phyloP scores from a whole-genome alignment of 192 early-diverging fungal species.

The Backusella liffmaniae region DNA sequence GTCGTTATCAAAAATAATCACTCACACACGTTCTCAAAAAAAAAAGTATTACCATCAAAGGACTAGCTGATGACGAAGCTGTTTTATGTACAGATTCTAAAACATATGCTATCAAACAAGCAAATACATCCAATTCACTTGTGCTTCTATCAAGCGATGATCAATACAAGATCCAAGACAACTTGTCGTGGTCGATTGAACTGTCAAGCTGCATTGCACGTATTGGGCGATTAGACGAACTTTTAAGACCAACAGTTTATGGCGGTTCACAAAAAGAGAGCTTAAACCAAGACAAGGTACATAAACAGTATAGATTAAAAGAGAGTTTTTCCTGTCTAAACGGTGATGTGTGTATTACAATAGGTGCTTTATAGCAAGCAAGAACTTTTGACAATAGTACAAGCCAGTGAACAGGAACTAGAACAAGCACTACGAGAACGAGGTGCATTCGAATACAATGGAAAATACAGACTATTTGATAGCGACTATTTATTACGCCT shows the following conservation, averaged over 20 bases:
- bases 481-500: constrained; percentile 23
- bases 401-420: constrained; percentile 48
- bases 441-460: constrained; percentile 37
- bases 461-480: constrained; percentile 29
- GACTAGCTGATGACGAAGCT: constrained; percentile 37
- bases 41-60: constrained; percentile 33
- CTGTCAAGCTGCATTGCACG: constrained; percentile 43
- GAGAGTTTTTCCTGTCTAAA: neutral
- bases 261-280: constrained; percentile 42
- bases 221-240: constrained; percentile 36
- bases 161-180: constrained; percentile 33
- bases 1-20: neutral
- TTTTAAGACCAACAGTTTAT: constrained; percentile 35
- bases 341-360: neutral
- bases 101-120: constrained; percentile 33
- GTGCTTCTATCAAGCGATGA: constrained; percentile 14
- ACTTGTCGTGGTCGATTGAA: constrained; percentile 41
- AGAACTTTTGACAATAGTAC: constrained; percentile 41
- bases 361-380: constrained; percentile 38
- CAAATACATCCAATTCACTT: constrained; percentile 37
- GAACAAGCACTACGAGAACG: constrained; percentile 37
- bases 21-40: neutral
- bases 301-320: neutral
- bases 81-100: constrained; percentile 32
- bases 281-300: constrained; percentile 6